These are phyloP conservation scores for Zygosaccharomyces kombuchaensis DNA, from an alignment of 805 yeast species.

Conservation along the genomic window DNA sequence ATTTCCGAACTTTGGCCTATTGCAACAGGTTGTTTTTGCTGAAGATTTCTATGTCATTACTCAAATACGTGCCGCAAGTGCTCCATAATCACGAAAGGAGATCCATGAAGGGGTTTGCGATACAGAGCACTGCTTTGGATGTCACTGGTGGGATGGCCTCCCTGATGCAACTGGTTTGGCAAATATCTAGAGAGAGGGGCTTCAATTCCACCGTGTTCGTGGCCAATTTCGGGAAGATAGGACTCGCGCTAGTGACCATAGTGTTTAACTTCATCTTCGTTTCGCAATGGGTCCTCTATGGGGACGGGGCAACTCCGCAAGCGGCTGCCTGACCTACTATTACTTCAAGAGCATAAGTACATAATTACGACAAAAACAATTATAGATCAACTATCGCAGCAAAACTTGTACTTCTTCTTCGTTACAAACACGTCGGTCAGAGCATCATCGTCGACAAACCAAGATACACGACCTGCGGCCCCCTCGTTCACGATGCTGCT, in stretches of 20 bases:
- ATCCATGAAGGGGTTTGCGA: slow-evolving; percentile 81
- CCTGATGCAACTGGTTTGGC: slow-evolving; percentile 24
- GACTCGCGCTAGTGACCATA: slow-evolving; percentile 38
- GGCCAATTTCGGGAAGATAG: slow-evolving; percentile 40
- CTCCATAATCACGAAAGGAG: slow-evolving; percentile 70
- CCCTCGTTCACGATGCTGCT: slow-evolving; percentile 86
- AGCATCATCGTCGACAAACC: slow-evolving; percentile 95
- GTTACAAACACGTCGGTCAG: slow-evolving; percentile 60
- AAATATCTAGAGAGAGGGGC: slow-evolving; percentile 18
- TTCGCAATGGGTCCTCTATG: slow-evolving; percentile 36
- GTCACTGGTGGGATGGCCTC: slow-evolving; percentile 37
- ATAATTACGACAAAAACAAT: neutral
- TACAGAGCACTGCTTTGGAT: slow-evolving; percentile 45
- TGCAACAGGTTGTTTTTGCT: slow-evolving; percentile 30
- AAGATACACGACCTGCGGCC: slow-evolving; percentile 87
- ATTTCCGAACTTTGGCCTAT: slow-evolving; percentile 20
- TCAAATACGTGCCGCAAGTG: slow-evolving; percentile 75
- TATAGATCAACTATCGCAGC: slow-evolving; percentile 8
- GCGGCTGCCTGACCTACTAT: neutral
- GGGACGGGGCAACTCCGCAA: slow-evolving; percentile 5
- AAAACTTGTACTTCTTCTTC: slow-evolving; percentile 23
- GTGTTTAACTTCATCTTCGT: slow-evolving; percentile 38
- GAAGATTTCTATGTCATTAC: slow-evolving; percentile 46
- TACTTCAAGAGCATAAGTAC: slow-evolving; percentile 5
- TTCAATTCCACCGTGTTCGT: slow-evolving; percentile 25